These are phyloP conservation scores for Omphalotus olearius DNA, from an alignment of 1,284 basidiomycete genomes.

Conservation along the genomic window DNA sequence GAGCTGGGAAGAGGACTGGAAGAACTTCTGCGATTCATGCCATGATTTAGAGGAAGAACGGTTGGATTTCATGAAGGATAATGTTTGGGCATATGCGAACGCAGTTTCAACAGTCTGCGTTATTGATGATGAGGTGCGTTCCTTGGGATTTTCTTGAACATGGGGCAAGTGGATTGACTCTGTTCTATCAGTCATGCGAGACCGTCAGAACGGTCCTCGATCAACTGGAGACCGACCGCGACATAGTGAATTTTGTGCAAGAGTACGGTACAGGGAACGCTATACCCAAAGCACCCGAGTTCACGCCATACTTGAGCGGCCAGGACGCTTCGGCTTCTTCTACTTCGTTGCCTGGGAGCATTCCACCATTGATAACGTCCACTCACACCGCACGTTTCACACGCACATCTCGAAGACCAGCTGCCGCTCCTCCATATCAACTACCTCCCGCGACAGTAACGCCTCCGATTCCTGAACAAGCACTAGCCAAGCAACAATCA, in stretches of 20 bases:
- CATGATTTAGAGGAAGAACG: slow-evolving; percentile 83
- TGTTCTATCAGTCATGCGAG: slow-evolving; percentile 55
- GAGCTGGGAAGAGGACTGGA: slow-evolving; percentile 78
- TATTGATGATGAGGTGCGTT: slow-evolving; percentile 69
- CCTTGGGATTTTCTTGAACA: slow-evolving; percentile 7
- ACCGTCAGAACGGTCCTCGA: slow-evolving; percentile 58
- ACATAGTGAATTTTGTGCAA: slow-evolving; percentile 58
- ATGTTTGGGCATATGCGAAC: slow-evolving; percentile 78
- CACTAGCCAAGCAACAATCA: not conserved
- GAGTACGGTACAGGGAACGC: slow-evolving; percentile 59
- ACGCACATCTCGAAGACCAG: slow-evolving; percentile 5
- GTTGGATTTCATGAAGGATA: slow-evolving; percentile 75
- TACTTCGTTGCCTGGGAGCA: not conserved
- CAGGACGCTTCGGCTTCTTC: not conserved
- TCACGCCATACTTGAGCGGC: slow-evolving; percentile 21
- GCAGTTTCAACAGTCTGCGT: slow-evolving; percentile 77
- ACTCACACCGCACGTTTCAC: slow-evolving; percentile 1
- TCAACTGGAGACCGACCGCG: slow-evolving; percentile 54
- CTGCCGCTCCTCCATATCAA: slow-evolving; percentile 3
- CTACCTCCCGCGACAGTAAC: not conserved
- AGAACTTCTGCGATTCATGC: slow-evolving; percentile 67
- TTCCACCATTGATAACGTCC: not conserved
- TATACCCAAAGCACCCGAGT: slow-evolving; percentile 59
- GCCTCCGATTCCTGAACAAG: not conserved
- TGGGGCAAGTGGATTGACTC: not conserved